phyloP scores from a whole-genome alignment of 1,139 yeast genomes.

The Geotrichum citri-aurantii region DNA sequence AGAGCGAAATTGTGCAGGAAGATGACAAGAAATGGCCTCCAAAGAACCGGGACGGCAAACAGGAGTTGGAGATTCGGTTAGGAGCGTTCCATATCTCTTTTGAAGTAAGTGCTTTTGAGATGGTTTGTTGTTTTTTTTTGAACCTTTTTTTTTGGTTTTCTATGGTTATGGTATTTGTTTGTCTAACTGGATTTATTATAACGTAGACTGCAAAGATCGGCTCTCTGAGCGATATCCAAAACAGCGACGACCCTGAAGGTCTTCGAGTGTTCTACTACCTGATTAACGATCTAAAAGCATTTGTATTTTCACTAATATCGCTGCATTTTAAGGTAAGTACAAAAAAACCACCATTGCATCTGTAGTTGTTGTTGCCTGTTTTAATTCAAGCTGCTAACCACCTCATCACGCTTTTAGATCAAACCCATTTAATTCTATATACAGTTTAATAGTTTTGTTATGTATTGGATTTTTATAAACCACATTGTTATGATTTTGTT shows the following conservation, averaged over 20 bases:
- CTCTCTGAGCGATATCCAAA: slow-evolving; percentile 39
- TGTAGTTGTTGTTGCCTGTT: background rate
- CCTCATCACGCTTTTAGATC: slow-evolving; percentile 14
- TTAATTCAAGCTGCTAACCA: background rate
- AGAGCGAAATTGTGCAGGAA: slow-evolving; percentile 42
- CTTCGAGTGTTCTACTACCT: slow-evolving; percentile 42
- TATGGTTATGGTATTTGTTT: background rate
- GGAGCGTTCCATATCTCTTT: slow-evolving; percentile 39
- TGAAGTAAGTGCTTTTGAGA: too few species aligned
- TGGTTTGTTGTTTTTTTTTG: background rate
- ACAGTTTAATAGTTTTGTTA: background rate
- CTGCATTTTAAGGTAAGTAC: slow-evolving; percentile 41
- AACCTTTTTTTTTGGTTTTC: background rate
- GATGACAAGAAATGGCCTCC: slow-evolving; percentile 42
- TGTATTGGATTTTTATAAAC: background rate
- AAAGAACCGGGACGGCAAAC: slow-evolving; percentile 41
- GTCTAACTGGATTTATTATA: slow-evolving; percentile 2
- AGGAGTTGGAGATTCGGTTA: slow-evolving; percentile 41
- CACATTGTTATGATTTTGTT: too few species aligned
- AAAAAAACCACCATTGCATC: background rate
- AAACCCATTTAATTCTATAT: slow-evolving; percentile 19
- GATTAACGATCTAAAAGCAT: slow-evolving; percentile 42
- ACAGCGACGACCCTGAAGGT: slow-evolving; percentile 43
- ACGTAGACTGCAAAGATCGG: slow-evolving; percentile 38
- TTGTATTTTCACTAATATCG: slow-evolving; percentile 41